Conservation (phyloP, 352 stramenopile species). For the Peronospora farinosa region DNA sequence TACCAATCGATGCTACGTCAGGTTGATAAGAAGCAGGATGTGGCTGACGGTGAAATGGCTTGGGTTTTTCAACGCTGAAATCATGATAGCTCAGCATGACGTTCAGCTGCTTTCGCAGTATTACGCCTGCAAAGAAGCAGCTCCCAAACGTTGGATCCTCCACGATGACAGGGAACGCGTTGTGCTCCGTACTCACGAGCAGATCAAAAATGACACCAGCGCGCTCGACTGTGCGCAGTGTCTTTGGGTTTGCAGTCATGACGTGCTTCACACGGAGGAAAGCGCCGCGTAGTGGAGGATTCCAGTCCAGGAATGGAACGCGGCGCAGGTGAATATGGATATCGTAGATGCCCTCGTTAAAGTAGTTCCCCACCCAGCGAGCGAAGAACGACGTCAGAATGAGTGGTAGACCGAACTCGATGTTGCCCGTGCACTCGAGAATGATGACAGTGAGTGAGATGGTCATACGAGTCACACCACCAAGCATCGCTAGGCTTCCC, state of each 20-base stretch:
- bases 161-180: constrained; percentile 84
- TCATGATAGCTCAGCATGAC: constrained; percentile 66
- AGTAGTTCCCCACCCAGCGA: constrained; percentile 95
- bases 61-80: constrained; percentile 58
- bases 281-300: constrained; percentile 52
- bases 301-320: constrained; percentile 76
- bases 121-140: constrained; percentile 74
- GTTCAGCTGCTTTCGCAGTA: constrained; percentile 78
- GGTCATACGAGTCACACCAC: constrained; percentile 96
- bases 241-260: constrained; percentile 93
- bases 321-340: constrained; percentile 95
- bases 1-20: constrained; percentile 27
- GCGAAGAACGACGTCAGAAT: constrained; percentile 97
- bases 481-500: constrained; percentile 91
- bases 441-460: constrained; percentile 98
- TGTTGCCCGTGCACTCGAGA: constrained; percentile 96
- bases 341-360: constrained; percentile 99
- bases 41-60: constrained; percentile 65
- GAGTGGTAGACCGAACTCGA: constrained; percentile 96
- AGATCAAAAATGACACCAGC: constrained; percentile 91
- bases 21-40: constrained; percentile 40
- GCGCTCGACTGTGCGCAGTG: constrained; percentile 88
- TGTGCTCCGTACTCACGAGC: constrained; percentile 79
- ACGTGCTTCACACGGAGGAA: constrained; percentile 88
- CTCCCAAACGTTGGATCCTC: constrained; percentile 77